Evolutionary conservation across 306 rosid genomes (phyloP), one percentile per base, ranked within the genome.

Genomic region (Leucaena leucocephala): DNA sequence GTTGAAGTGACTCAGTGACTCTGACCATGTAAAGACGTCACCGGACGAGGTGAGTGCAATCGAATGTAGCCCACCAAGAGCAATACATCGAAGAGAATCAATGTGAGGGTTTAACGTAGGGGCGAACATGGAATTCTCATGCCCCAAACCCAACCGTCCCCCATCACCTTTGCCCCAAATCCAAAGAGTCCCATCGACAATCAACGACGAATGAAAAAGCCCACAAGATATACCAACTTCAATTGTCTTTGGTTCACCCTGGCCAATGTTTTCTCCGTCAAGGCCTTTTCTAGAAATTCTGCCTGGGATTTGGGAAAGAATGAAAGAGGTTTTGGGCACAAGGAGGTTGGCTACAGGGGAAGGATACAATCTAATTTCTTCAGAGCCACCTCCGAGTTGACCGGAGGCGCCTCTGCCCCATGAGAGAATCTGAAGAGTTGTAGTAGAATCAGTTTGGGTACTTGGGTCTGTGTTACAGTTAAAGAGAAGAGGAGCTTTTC

Each of bases 161-260:
- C 97, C 98, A 54, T 95, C 98, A 3, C 98, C 98, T 84, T 95
- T 95, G 22, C 98, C 98, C 98, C 98, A 95, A 85, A 93, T 78
- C 98, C 97, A 91, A 66, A 88, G 81, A 27, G 80, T 76, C 11
- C 94, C 96, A 82, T 90, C 81, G 6, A 86, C 94, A 17, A 90
- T 58, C 71, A 95, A 66, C 7, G 91, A 84, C 15, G 98, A 95
- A 78, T 95, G 98, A 80, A 92, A 95, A 55, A 95, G 87, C 76
- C 98, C 98, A 85, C 98, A 95, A 1, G 95, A 95, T 76, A 95
- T 74, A 8, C 96, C 98, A 68, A 91, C 80, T 86, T 93, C 89
- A 16, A 89, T 76, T 2, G 36, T 19, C 46, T 36, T 59, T 27
- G 27, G 34, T 19, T 3, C 46, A 4, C 15, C 16, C 27, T 6